A percentile compares a stretch with the other conserved stretches of the same genome.
Evolutionary conservation across 805 yeast genomes (phyloP).

Genomic region (Schizosaccharomyces osmophilus): DNA sequence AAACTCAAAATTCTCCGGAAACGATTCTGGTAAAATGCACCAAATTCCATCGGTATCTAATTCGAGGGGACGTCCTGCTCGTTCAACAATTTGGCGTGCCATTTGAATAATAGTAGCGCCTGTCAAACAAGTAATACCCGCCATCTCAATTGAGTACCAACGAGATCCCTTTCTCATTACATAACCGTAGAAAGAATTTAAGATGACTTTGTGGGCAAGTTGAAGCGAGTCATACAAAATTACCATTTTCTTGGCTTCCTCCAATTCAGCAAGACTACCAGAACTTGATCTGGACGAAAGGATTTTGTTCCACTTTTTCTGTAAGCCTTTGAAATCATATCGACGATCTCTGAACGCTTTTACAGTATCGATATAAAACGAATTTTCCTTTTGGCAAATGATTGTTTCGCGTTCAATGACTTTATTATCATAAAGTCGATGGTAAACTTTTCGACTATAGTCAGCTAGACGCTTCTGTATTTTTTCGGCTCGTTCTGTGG

Average conservation of each 20-base stretch:
- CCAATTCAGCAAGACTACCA: slow-evolving; percentile 35
- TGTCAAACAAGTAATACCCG: slow-evolving; percentile 92
- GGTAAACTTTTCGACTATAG: slow-evolving; percentile 67
- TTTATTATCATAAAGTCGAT: slow-evolving; percentile 55
- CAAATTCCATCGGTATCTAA: slow-evolving; percentile 98
- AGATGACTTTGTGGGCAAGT: slow-evolving; percentile 85
- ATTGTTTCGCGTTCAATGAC: slow-evolving; percentile 77
- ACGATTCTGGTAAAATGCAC: slow-evolving; percentile 86
- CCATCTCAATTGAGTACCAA: slow-evolving; percentile 99
- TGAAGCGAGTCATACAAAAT: slow-evolving; percentile 85
- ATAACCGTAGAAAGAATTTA: slow-evolving; percentile 90
- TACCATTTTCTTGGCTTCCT: slow-evolving; percentile 85
- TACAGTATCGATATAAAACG: slow-evolving; percentile 87
- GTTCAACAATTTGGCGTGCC: slow-evolving; percentile 78
- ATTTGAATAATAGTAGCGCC: slow-evolving; percentile 96
- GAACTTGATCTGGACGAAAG: slow-evolving; percentile 26
- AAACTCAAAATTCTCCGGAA: slow-evolving; percentile 70
- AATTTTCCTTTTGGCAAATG: slow-evolving; percentile 91
- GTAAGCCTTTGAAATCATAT: slow-evolving; percentile 79
- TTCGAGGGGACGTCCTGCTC: slow-evolving; percentile 85
- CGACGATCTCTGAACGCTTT: slow-evolving; percentile 85
- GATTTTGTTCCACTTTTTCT: slow-evolving; percentile 83
- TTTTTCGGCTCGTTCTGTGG: slow-evolving; percentile 49
- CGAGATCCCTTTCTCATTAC: slow-evolving; percentile 98
- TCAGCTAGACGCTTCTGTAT: slow-evolving; percentile 60